A percentile compares a stretch with the other conserved stretches of the same genome.
These are phyloP conservation scores for Cymbidium sinense DNA, from an alignment of 106 monocot genomes.

Conservation along the genomic window DNA sequence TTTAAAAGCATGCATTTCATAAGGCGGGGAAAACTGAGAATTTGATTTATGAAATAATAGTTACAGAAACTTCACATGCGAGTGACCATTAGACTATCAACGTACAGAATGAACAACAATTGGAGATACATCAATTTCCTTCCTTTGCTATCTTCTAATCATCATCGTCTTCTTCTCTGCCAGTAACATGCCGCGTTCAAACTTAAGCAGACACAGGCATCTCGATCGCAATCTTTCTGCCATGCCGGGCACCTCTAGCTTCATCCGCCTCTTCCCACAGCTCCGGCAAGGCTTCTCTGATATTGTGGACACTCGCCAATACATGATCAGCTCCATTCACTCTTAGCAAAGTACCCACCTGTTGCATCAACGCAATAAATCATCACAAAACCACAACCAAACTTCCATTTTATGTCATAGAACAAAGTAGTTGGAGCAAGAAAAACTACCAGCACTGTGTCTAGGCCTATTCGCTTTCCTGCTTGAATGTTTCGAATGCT, in stretches of 20 bases:
- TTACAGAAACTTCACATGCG: background rate
- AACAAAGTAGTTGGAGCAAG: background rate
- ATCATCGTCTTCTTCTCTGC: background rate
- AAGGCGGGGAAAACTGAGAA: background rate
- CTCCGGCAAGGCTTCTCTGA: conserved; percentile 80
- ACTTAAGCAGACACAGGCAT: conserved; percentile 56
- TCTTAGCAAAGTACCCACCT: conserved; percentile 63
- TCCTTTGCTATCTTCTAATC: background rate
- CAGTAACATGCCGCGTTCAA: background rate
- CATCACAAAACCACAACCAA: background rate
- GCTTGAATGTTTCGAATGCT: conserved; percentile 76
- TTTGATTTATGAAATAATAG: background rate
- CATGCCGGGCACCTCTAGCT: conserved; percentile 18
- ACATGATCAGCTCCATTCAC: conserved; percentile 61
- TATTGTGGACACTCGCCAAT: conserved; percentile 71
- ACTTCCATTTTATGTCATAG: background rate
- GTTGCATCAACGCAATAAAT: background rate
- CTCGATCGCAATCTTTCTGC: conserved; percentile 54
- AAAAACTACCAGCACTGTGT: conserved; percentile 70
- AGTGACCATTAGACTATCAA: background rate
- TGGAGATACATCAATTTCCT: background rate
- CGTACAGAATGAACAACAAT: background rate
- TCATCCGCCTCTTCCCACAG: conserved; percentile 65
- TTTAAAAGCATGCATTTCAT: too few species aligned
- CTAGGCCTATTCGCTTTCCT: conserved; percentile 67